phyloP scores from a whole-genome alignment of 441 rosid genomes.

The Rhodomyrtus psidioides region DNA sequence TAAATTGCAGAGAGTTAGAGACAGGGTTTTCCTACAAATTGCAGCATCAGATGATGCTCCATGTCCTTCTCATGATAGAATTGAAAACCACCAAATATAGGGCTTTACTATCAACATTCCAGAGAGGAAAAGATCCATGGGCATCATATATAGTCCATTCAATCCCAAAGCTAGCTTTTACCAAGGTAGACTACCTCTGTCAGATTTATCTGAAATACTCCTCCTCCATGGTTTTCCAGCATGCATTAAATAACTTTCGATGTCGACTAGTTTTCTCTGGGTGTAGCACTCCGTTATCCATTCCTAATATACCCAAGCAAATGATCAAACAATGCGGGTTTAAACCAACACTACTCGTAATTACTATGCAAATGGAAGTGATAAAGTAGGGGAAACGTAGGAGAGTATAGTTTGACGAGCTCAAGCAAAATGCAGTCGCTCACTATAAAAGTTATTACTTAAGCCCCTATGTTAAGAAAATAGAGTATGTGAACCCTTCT shows the following conservation, averaged over 20 bases:
- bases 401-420: background rate
- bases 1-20: background rate
- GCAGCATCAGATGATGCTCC: background rate
- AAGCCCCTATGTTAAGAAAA: background rate
- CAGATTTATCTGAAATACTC: conserved; percentile 14
- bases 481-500: background rate
- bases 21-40: background rate
- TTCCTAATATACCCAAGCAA: conserved; percentile 32
- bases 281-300: conserved; percentile 74
- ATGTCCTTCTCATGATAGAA: background rate
- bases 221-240: conserved; percentile 86
- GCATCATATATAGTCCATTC: background rate
- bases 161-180: background rate
- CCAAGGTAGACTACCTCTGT: conserved; percentile 25
- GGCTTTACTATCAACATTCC: background rate
- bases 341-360: background rate
- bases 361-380: background rate
- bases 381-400: background rate
- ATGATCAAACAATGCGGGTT: background rate
- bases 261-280: conserved; percentile 67
- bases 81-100: background rate
- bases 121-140: background rate
- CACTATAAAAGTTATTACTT: background rate
- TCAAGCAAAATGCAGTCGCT: background rate
- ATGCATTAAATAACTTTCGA: conserved; percentile 75